Evolutionary conservation across 805 yeast species (phyloP), one percentile per base, ranked within the genome.

Genomic region (Yarrowia keelungensis): DNA sequence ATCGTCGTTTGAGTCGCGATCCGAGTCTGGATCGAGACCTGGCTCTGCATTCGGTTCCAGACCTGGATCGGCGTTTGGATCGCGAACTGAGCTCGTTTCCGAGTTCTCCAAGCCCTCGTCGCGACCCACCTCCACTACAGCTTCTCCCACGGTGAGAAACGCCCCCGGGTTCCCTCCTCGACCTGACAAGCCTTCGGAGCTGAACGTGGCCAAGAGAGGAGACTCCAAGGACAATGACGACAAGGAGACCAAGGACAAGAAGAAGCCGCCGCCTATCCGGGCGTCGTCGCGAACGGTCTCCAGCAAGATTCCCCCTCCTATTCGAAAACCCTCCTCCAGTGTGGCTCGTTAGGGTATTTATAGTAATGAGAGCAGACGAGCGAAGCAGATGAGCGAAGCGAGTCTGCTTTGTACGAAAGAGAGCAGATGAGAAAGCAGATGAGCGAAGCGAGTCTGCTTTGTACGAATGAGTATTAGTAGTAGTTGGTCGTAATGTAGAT

Each of bases 221-320:
- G 68, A 51, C 12, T 14, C 15, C 42, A 47, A 36, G 36, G 42
- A 58, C n/a, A 39, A 38, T 8, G 32, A 36, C 38, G 16, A 19
- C 22, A 35, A 36, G 46, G 56, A 46, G 22, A 16, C 5, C 10
- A 51, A 51, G 56, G 49, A 41, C 46, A 39, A n/a, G 32, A 65
- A 65, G 45, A 50, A 35, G 42, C 61, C 68, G 22, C 74, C 74
- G 19, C 69, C 68, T 1, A 69, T 72, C 50, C 70, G 74, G 16
- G 69, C 68, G 35, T 72, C 74, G 22, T 71, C 73, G 4, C 59
- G 74, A 12, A 49, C 65, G 3, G 74, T 71, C 16, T 71, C 72
- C 15, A 50, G n/a, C 39, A 66, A 51, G 49, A 47, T 67, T 42
- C 69, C 65, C 65, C 65, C 65, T 35, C 51, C 65, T 59, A 59